Conservation (phyloP, 805 yeast genomes). For the Wickerhamomyces chambardii region DNA sequence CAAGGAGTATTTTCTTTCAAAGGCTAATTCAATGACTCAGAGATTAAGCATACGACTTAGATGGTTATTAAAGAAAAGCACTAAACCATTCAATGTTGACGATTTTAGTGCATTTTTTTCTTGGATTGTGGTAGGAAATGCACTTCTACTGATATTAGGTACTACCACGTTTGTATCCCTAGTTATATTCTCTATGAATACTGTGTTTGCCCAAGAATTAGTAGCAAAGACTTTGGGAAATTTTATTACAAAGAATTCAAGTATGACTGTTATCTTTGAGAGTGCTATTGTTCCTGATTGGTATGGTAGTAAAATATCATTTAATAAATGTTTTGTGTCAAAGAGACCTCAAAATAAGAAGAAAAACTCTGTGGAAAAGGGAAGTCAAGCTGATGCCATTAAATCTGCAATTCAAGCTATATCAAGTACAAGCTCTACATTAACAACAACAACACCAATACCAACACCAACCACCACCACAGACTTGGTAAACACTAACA, state of each 20-base stretch:
- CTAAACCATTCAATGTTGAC: slow-evolving; percentile 85
- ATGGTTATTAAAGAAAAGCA: slow-evolving; percentile 70
- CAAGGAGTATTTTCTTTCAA: slow-evolving; percentile 32
- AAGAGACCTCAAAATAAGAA: slow-evolving; percentile 58
- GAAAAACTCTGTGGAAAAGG: slow-evolving; percentile 47
- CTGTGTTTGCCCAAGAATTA: slow-evolving; percentile 51
- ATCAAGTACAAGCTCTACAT: too few species aligned
- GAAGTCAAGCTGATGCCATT: slow-evolving; percentile 65
- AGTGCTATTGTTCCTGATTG: slow-evolving; percentile 93
- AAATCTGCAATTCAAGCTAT: slow-evolving; percentile 28
- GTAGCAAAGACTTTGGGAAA: slow-evolving; percentile 80
- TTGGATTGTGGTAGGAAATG: slow-evolving; percentile 88
- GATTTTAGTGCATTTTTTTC: slow-evolving; percentile 86
- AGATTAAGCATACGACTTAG: slow-evolving; percentile 41
- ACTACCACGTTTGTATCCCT: slow-evolving; percentile 90
- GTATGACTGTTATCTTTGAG: slow-evolving; percentile 80
- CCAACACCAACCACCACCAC: too few species aligned
- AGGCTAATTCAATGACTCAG: slow-evolving; percentile 29
- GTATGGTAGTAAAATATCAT: slow-evolving; percentile 78
- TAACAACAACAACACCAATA: too few species aligned
- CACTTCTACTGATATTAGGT: slow-evolving; percentile 67
- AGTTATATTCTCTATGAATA: slow-evolving; percentile 62
- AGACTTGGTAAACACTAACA: too few species aligned
- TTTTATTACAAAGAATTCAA: slow-evolving; percentile 73
- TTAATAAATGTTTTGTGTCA: slow-evolving; percentile 80